Evolutionary conservation across 306 rosid genomes (phyloP).

Genomic region (Dryas octopetala): DNA sequence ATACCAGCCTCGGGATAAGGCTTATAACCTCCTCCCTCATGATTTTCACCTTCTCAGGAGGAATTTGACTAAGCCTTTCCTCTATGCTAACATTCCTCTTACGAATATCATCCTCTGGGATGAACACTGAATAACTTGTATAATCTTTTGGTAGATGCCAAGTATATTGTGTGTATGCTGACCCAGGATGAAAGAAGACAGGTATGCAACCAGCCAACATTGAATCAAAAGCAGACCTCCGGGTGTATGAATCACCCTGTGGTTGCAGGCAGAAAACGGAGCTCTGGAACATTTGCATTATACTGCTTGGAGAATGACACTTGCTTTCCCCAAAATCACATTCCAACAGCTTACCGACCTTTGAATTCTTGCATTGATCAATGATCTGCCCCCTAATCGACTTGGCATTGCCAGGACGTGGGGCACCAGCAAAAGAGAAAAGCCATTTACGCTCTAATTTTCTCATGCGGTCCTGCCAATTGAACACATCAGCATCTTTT

Average conservation of each 20-base stretch:
- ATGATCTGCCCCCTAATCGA: slow-evolving; percentile 90
- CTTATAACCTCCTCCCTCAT: slow-evolving; percentile 91
- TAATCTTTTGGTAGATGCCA: slow-evolving; percentile 98
- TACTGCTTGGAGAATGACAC: slow-evolving; percentile 94
- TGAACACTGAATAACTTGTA: slow-evolving; percentile 83
- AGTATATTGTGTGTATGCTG: slow-evolving; percentile 90
- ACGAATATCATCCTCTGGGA: slow-evolving; percentile 86
- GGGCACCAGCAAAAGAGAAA: slow-evolving; percentile 97
- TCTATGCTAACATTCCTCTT: slow-evolving; percentile 71
- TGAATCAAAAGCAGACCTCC: slow-evolving; percentile 95
- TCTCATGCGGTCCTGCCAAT: slow-evolving; percentile 57
- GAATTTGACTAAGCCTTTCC: slow-evolving; percentile 70
- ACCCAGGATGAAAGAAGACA: slow-evolving; percentile 97
- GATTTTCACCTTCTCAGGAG: slow-evolving; percentile 63
- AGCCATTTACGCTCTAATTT: slow-evolving; percentile 59
- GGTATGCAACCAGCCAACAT: slow-evolving; percentile 98
- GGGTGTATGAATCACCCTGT: slow-evolving; percentile 93
- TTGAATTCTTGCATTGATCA: slow-evolving; percentile 71
- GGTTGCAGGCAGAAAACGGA: slow-evolving; percentile 96
- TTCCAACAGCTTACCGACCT: slow-evolving; percentile 73
- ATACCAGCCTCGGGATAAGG: slow-evolving; percentile 83
- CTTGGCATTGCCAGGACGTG: slow-evolving; percentile 83
- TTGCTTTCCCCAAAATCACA: slow-evolving; percentile 99
- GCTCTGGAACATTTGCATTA: slow-evolving; percentile 98
- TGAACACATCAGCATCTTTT: slow-evolving; percentile 70